Conservation (phyloP, 2,329 filamentous ascomycete genomes). For the Metarhizium rileyi region DNA sequence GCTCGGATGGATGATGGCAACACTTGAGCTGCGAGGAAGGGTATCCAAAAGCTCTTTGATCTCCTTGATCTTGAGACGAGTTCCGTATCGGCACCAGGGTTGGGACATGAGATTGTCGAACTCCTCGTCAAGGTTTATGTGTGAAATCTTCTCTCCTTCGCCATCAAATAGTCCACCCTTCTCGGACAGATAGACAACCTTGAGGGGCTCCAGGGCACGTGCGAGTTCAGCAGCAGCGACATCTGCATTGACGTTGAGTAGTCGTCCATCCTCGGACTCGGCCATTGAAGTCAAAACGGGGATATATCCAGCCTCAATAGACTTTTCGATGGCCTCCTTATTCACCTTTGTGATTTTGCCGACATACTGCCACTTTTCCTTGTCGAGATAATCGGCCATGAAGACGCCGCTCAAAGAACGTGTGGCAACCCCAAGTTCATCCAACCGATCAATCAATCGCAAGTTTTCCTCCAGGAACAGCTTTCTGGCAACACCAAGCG, state of each 20-base stretch:
- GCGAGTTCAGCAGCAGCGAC: slow-evolving; percentile 92
- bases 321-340: slow-evolving; percentile 79
- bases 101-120: slow-evolving; percentile 88
- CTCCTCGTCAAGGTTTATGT: slow-evolving; percentile 95
- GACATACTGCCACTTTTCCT: slow-evolving; percentile 91
- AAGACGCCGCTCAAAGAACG: slow-evolving; percentile 89
- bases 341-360: slow-evolving; percentile 93
- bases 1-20: slow-evolving; percentile 94
- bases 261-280: slow-evolving; percentile 80
- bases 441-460: slow-evolving; percentile 80
- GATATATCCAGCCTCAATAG: slow-evolving; percentile 82
- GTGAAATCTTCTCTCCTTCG: slow-evolving; percentile 88
- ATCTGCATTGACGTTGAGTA: slow-evolving; percentile 96
- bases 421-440: slow-evolving; percentile 80
- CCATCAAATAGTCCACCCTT: slow-evolving; percentile 95
- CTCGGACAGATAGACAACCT: slow-evolving; percentile 97
- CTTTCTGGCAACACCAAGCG: slow-evolving; percentile 78
- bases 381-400: slow-evolving; percentile 87
- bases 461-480: slow-evolving; percentile 94
- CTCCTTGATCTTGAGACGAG: slow-evolving; percentile 92
- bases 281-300: slow-evolving; percentile 95
- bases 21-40: slow-evolving; percentile 82
- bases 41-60: slow-evolving; percentile 88
- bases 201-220: slow-evolving; percentile 78
- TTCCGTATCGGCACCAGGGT: slow-evolving; percentile 91